Evolutionary conservation across 2,329 filamentous ascomycete genomes (phyloP).

Genomic region (Stemphylium lycopersici): DNA sequence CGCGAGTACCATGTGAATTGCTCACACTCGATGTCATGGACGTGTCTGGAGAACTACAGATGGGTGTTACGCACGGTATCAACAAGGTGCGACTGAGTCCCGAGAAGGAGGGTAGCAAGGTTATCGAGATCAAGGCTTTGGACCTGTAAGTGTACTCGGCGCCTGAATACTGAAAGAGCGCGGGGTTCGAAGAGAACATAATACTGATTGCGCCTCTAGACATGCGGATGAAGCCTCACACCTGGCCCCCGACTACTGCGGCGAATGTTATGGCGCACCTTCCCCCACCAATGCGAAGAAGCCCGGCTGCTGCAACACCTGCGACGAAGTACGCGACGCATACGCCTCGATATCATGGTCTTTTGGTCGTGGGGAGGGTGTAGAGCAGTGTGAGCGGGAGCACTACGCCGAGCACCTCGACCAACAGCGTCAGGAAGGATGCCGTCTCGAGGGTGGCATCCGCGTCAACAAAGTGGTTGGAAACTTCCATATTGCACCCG

Average conservation of each 20-base stretch:
- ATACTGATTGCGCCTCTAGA: slow-evolving; percentile 48
- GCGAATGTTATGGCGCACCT: slow-evolving; percentile 86
- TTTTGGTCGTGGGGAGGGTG: slow-evolving; percentile 87
- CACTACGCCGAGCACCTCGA: slow-evolving; percentile 91
- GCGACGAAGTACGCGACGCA: slow-evolving; percentile 93
- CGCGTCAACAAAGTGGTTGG: slow-evolving; percentile 98
- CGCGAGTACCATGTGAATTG: slow-evolving; percentile 90
- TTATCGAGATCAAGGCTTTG: slow-evolving; percentile 46
- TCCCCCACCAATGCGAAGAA: slow-evolving; percentile 75
- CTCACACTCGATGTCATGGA: slow-evolving; percentile 99
- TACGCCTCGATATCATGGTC: slow-evolving; percentile 91
- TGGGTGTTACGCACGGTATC: slow-evolving; percentile 89
- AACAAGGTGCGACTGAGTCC: slow-evolving; percentile 85
- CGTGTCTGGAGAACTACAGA: slow-evolving; percentile 95
- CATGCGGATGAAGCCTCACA: slow-evolving; percentile 74
- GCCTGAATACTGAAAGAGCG: background rate
- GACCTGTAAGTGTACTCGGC: slow-evolving; percentile 42
- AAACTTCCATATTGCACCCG: slow-evolving; percentile 97
- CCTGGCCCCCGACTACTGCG: slow-evolving; percentile 90
- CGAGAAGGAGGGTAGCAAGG: slow-evolving; percentile 71
- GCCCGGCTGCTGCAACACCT: slow-evolving; percentile 93
- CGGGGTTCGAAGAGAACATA: background rate
- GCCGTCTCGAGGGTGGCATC: slow-evolving; percentile 88
- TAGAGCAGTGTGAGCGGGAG: slow-evolving; percentile 94
- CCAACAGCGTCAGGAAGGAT: slow-evolving; percentile 87